Evolutionary conservation across 345 rosid species (phyloP).

Genomic region (Lenwebbia sp.): DNA sequence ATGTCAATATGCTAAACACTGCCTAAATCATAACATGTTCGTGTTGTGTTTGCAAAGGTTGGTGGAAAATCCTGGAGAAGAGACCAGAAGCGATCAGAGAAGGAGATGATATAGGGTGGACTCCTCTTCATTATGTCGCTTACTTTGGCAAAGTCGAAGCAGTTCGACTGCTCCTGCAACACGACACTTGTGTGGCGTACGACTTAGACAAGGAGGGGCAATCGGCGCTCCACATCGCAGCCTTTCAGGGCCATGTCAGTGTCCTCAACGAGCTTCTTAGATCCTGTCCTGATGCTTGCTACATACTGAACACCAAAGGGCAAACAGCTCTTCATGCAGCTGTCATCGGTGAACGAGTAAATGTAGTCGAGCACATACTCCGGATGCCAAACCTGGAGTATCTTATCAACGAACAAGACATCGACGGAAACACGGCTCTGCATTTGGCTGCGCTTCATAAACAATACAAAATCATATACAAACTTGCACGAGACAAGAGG

Average conservation of each 20-base stretch:
- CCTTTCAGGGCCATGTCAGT: neutral
- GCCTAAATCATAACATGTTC: neutral
- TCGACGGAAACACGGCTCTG: neutral
- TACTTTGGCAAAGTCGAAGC: neutral
- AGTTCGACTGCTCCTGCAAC: neutral
- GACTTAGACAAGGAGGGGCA: neutral
- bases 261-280: neutral
- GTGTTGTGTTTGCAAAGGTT: neutral
- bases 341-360: neutral
- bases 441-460: neutral
- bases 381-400: neutral
- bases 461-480: neutral
- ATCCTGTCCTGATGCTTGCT: neutral
- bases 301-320: neutral
- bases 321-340: neutral
- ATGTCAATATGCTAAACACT: neutral
- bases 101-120: neutral
- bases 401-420: neutral
- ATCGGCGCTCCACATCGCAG: neutral
- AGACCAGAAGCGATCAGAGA: neutral
- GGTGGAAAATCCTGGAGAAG: neutral
- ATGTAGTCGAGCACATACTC: neutral
- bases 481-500: neutral
- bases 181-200: neutral
- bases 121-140: neutral